These are phyloP conservation scores for Begonia masoniana DNA, from an alignment of 306 rosid genomes.

Conservation along the genomic window DNA sequence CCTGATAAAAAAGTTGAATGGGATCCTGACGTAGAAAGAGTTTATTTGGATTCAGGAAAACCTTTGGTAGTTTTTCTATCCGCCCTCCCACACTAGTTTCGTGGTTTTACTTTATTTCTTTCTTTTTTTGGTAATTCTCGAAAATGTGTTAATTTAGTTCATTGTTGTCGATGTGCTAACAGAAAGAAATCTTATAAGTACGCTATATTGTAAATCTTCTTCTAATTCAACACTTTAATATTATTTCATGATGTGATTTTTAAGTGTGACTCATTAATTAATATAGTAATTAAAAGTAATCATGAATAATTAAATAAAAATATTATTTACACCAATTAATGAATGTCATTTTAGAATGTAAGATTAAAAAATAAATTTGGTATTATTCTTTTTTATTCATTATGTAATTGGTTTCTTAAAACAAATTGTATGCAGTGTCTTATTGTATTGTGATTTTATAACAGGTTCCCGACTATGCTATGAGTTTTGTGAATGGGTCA, in stretches of 20 bases:
- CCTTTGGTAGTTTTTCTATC: slow-evolving; percentile 41
- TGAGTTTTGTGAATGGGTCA: slow-evolving; percentile 46
- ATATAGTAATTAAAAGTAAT: no score
- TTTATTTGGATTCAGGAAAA: slow-evolving; percentile 52
- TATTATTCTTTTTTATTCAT: no score
- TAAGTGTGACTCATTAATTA: no score
- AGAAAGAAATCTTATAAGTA: no score
- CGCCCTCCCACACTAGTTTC: no score
- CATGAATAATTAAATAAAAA: no score
- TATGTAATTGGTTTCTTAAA: no score
- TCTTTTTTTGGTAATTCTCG: not conserved
- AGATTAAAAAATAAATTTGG: no score
- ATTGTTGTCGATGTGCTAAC: not conserved
- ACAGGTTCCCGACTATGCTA: slow-evolving; percentile 76
- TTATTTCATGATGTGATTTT: not conserved
- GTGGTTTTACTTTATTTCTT: no score
- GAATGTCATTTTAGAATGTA: no score
- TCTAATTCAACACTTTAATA: not conserved
- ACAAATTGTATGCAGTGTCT: not conserved
- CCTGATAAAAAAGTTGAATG: slow-evolving; percentile 44
- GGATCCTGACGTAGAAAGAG: slow-evolving; percentile 48
- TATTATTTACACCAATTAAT: no score
- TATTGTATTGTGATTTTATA: not conserved
- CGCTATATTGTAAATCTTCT: not conserved
- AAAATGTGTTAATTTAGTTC: not conserved